Percentiles rank a stretch among this genome's conserved stretches.
Conservation (phyloP, 306 rosid genomes). For the Casuarina cunninghamiana region DNA sequence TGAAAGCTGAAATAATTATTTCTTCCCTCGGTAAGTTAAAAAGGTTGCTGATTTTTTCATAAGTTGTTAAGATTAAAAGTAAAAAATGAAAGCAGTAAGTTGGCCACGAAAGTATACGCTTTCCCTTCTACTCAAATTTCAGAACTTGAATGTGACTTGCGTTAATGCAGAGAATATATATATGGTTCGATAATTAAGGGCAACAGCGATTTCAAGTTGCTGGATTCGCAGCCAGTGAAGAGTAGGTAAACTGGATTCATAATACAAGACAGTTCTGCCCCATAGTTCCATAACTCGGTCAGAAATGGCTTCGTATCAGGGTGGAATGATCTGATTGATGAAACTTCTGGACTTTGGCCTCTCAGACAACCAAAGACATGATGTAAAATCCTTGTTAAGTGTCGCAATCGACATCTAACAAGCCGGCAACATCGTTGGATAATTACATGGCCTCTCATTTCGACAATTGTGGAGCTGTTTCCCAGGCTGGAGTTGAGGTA, state of each 20-base stretch:
- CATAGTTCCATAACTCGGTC: conserved; percentile 34
- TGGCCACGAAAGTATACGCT: too few relatives aligned
- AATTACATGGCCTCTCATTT: background rate
- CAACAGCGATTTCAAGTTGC: background rate
- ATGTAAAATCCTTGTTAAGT: conserved; percentile 34
- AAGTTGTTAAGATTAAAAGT: too few relatives aligned
- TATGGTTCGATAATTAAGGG: conserved; percentile 9
- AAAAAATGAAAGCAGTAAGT: too few relatives aligned
- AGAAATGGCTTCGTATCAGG: conserved; percentile 48
- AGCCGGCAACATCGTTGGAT: background rate
- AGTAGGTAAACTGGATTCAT: background rate
- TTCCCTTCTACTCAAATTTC: background rate
- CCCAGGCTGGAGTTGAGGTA: conserved; percentile 1
- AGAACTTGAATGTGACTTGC: background rate
- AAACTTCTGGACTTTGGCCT: conserved; percentile 34
- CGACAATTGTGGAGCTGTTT: background rate
- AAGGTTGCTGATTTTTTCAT: too few relatives aligned
- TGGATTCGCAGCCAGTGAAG: too few relatives aligned
- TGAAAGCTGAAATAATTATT: too few relatives aligned
- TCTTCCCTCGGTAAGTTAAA: too few relatives aligned
- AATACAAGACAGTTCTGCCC: conserved; percentile 33
- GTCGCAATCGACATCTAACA: conserved; percentile 21
- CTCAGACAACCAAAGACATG: conserved; percentile 42
- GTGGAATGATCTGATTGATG: conserved; percentile 74
- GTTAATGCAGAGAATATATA: background rate